These are phyloP conservation scores for Brassica carinata DNA, from an alignment of 345 rosid genomes.

Conservation along the genomic window DNA sequence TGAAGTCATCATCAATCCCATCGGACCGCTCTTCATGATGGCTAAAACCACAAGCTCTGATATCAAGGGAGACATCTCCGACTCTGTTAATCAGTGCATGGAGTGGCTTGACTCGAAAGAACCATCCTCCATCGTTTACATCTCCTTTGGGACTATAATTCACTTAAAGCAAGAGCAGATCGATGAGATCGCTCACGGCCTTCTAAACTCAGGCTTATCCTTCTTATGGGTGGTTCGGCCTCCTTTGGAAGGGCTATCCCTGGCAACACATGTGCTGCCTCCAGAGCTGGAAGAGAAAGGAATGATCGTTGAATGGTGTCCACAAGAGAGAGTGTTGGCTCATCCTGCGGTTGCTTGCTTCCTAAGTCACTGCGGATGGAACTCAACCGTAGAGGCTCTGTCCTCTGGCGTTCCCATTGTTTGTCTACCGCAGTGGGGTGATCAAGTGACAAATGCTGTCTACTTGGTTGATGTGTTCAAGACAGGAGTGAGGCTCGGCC, in stretches of 20 bases:
- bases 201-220: not conserved
- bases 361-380: conserved; percentile 44
- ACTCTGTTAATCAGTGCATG: conserved; percentile 50
- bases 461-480: conserved; percentile 64
- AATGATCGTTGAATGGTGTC: conserved; percentile 39
- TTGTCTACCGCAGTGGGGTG: conserved; percentile 80
- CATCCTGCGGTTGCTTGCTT: conserved; percentile 39
- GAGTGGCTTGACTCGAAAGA: conserved; percentile 53
- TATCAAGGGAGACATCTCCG: conserved; percentile 48
- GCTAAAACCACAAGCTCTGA: conserved; percentile 43
- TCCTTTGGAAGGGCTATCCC: not conserved
- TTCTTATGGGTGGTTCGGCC: not conserved
- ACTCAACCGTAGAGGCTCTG: conserved; percentile 66
- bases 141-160: not conserved
- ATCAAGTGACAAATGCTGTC: conserved; percentile 71
- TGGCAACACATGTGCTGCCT: conserved; percentile 12
- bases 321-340: conserved; percentile 38
- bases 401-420: conserved; percentile 68
- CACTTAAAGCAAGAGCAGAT: not conserved
- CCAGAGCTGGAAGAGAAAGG: conserved; percentile 22
- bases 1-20: conserved; percentile 39
- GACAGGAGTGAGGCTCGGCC: conserved; percentile 65
- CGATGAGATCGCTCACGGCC: not conserved
- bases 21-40: conserved; percentile 66
- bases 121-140: not conserved